A percentile compares a stretch with the other conserved stretches of the same genome.
phyloP scores from a whole-genome alignment of 2,329 filamentous ascomycete genomes.

The Fusarium ambrosium region DNA sequence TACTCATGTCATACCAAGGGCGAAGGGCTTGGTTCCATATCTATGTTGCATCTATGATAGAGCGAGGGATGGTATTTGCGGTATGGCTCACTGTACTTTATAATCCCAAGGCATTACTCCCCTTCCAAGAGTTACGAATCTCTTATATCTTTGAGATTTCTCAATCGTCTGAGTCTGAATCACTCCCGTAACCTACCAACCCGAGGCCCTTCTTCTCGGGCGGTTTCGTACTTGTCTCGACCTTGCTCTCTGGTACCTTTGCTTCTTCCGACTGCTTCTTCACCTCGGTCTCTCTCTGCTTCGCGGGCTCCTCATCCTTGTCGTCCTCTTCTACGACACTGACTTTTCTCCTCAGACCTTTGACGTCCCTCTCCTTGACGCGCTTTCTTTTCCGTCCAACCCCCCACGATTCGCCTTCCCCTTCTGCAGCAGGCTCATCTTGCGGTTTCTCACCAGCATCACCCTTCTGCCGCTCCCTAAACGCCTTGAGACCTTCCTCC shows the following conservation, averaged over 20 bases:
- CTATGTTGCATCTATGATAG: constrained; percentile 34
- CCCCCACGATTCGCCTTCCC: constrained; percentile 50
- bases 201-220: constrained; percentile 50
- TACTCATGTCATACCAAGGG: constrained; percentile 35
- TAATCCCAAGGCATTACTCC: constrained; percentile 36
- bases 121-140: constrained; percentile 16
- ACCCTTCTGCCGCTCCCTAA: constrained; percentile 64
- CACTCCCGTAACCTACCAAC: constrained; percentile 66
- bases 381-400: constrained; percentile 56
- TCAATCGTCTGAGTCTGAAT: constrained; percentile 62
- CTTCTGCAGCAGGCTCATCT: constrained; percentile 43
- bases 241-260: constrained; percentile 8
- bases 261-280: constrained; percentile 25
- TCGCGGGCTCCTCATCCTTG: constrained; percentile 29
- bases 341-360: constrained; percentile 49
- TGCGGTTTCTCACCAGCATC: constrained; percentile 39
- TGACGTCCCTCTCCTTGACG: constrained; percentile 53
- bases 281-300: constrained; percentile 23
- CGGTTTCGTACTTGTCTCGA: constrained; percentile 6
- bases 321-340: constrained; percentile 26
- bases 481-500: constrained; percentile 68
- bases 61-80: constrained; percentile 31
- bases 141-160: not conserved
- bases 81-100: constrained; percentile 29
- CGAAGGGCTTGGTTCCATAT: constrained; percentile 15